Evolutionary conservation across 2,329 filamentous ascomycete genomes (phyloP), one percentile per base, ranked within the genome.

Genomic region (Hymenoscyphus occultus): DNA sequence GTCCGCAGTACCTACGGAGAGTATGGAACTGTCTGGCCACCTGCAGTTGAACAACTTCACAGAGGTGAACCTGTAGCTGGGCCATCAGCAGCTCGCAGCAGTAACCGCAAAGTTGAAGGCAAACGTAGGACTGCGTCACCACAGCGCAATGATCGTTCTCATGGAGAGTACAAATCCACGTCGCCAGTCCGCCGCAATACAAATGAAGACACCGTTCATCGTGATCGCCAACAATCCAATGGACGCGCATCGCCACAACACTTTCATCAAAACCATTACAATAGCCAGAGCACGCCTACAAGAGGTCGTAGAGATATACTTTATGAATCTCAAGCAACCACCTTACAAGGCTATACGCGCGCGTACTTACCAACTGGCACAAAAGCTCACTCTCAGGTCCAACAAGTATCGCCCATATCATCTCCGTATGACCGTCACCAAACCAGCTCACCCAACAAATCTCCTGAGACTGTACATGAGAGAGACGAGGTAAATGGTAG

Each of bases 391-490:
- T 10, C 22, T 35, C 58, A 31, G 12, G 14, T 5, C n/a, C 58
- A 60, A 45, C 32, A 45, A 16, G 35, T 14, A 5, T 35, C 56
- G 35, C 42, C 61, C 16, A 56, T 35, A 9, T 10, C 51, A 14
- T 59, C 60, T 19, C 32, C 22, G 42, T 28, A 51, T 42, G 48
- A 31, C 31, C 65, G 68, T 40, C 60, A 68, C 31, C 64, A 58
- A 31, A 64, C 65, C n/a, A 64, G 63, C 54, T 71, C 68, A n/a
- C 68, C 67, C 4, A 63, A 62, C 16, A 71, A 69, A 56, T 48
- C 56, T 3, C 60, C 71, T 0, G 58, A 65, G 14, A 64, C 70
- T 59, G 63, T 70, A n/a, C 60, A 63, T 14, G 71, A 71, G 61
- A 67, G 56, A 14, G 67, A 71, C 39, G 71, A 70, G 56, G 14